A percentile compares a stretch with the other conserved stretches of the same genome.
Conservation (phyloP, 805 yeast genomes). For the Cyberlindnera americana region DNA sequence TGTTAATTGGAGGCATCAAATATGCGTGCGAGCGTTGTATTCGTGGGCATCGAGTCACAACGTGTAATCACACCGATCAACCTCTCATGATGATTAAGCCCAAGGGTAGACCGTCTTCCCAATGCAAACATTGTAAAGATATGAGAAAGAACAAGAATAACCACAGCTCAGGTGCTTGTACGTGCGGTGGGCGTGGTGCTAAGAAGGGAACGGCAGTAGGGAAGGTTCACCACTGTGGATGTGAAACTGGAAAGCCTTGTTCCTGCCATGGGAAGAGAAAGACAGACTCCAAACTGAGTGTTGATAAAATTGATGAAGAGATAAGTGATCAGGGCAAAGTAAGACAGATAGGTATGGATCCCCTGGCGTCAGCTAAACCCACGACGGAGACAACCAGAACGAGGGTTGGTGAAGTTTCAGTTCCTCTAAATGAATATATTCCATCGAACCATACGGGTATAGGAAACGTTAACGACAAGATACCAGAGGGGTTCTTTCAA, state of each 20-base stretch:
- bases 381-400: conserved; percentile 22
- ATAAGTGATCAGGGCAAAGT: conserved; percentile 8
- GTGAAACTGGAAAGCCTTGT: conserved; percentile 27
- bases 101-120: conserved; percentile 93
- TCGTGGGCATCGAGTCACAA: conserved; percentile 92
- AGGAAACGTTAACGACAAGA: conserved; percentile 27
- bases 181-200: conserved; percentile 55
- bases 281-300: conserved; percentile 2
- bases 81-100: conserved; percentile 92
- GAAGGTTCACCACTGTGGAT: conserved; percentile 20
- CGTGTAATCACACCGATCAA: conserved; percentile 89
- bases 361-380: conserved; percentile 26
- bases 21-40: conserved; percentile 97
- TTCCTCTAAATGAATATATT: conserved; percentile 36
- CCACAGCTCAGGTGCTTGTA: conserved; percentile 59
- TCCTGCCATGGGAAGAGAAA: conserved; percentile 26
- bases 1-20: conserved; percentile 84
- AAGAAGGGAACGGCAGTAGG: conserved; percentile 20
- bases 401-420: conserved; percentile 36
- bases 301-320: not conserved
- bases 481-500: conserved; percentile 27
- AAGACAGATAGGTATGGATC: conserved; percentile 29
- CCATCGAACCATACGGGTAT: conserved; percentile 31
- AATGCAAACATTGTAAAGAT: conserved; percentile 82
- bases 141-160: conserved; percentile 62